phyloP scores from a whole-genome alignment of 2,329 filamentous ascomycete species.

The Nemania sp. region DNA sequence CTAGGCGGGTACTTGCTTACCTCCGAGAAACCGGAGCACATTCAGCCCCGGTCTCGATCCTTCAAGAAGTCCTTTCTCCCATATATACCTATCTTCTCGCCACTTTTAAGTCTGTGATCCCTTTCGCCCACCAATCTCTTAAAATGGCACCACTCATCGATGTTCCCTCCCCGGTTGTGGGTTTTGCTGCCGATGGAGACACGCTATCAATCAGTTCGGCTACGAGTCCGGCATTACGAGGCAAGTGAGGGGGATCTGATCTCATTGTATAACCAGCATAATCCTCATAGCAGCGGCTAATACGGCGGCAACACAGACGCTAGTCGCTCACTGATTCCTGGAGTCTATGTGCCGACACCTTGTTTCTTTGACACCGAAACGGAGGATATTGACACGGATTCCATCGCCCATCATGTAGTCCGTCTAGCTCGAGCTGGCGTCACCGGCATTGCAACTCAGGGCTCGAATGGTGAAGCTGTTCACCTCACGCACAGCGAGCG shows the following conservation, averaged over 20 bases:
- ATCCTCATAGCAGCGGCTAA: conserved; percentile 4
- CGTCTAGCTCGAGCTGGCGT: conserved; percentile 75
- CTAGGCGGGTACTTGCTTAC: not conserved
- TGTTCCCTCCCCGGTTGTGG: conserved; percentile 1
- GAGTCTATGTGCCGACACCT: conserved; percentile 74
- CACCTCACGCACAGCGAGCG: conserved; percentile 74
- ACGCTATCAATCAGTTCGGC: not conserved
- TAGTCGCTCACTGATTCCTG: conserved; percentile 48
- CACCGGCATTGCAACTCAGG: conserved; percentile 74
- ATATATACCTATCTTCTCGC: not conserved
- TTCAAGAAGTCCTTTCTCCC: not conserved
- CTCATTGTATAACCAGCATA: not conserved
- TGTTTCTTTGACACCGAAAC: conserved; percentile 69
- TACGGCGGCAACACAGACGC: conserved; percentile 20
- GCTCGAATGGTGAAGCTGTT: conserved; percentile 82
- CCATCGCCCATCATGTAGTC: conserved; percentile 64
- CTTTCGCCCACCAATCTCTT: not conserved
- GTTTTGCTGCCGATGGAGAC: not conserved
- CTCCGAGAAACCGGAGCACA: not conserved
- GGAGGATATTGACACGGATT: conserved; percentile 68
- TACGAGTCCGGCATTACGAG: not conserved
- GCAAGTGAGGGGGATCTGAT: not conserved
- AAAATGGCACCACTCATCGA: conserved; percentile 22
- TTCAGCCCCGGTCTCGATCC: not conserved
- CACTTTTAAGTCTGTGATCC: not conserved